Conservation (phyloP, 78 protist species). For the Cyanophora paradoxa region DNA sequence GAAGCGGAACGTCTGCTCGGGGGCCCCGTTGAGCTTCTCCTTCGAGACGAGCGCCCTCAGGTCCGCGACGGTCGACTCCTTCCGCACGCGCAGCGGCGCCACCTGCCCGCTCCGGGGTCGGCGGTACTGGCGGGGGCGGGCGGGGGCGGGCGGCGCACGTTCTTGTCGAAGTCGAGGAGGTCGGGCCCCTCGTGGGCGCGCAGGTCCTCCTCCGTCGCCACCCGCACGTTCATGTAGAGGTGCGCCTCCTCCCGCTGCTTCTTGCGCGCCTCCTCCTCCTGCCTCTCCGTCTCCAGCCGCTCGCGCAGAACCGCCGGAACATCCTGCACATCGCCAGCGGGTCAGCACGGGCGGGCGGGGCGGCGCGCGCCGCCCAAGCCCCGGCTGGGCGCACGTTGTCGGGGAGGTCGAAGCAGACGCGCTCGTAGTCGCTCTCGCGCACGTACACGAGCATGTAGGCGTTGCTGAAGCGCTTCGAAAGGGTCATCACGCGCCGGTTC, state of each 20-base stretch:
- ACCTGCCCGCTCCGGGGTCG: too few relatives aligned
- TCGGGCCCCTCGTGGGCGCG: not conserved
- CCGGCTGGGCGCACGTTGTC: not conserved
- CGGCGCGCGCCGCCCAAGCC: not conserved
- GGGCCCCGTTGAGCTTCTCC: not conserved
- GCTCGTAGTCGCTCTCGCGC: slow-evolving; percentile 29
- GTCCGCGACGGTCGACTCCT: not conserved
- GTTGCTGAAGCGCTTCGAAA: slow-evolving; percentile 11
- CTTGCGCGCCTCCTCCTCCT: slow-evolving; percentile 23
- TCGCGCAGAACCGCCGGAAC: slow-evolving; percentile 10
- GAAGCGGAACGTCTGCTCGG: not conserved
- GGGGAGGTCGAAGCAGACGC: slow-evolving; percentile 11
- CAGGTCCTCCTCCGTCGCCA: slow-evolving; percentile 1
- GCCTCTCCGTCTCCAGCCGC: slow-evolving; percentile 17
- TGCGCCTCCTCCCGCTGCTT: slow-evolving; percentile 25
- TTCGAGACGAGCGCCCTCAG: slow-evolving; percentile 4
- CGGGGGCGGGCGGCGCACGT: not conserved
- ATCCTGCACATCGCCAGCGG: not conserved
- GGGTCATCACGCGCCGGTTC: not conserved
- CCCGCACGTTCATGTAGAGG: not conserved
- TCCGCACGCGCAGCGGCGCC: not conserved
- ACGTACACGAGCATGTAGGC: slow-evolving; percentile 91
- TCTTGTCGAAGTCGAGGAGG: not conserved
- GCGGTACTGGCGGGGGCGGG: not conserved
- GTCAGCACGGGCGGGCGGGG: not conserved